A percentile compares a stretch with the other conserved stretches of the same genome.
Evolutionary conservation across 768 basidiomycete species (phyloP).

Genomic region (Gyrodon lividus): DNA sequence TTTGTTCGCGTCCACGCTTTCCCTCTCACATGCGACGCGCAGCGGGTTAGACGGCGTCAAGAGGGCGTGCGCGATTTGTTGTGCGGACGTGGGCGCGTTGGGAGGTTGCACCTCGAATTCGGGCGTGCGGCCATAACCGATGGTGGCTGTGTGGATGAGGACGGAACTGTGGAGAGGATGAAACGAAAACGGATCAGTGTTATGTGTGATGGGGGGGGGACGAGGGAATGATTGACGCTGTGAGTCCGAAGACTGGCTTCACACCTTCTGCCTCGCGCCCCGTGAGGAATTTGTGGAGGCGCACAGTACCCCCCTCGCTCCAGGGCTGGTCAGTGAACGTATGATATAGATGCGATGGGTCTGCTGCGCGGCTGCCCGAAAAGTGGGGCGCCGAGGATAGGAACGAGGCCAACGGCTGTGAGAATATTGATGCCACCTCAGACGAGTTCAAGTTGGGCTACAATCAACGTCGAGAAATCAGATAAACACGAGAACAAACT

Average conservation of each 20-base stretch:
- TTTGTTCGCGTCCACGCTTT: conserved; percentile 24
- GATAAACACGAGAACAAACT: neutral
- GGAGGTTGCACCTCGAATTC: conserved; percentile 46
- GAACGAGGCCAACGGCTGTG: conserved; percentile 78
- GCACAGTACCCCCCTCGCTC: conserved; percentile 37
- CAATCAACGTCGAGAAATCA: neutral
- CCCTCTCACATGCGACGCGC: conserved; percentile 25
- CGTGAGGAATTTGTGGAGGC: conserved; percentile 80
- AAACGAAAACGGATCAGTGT: neutral
- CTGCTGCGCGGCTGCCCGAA: conserved; percentile 51
- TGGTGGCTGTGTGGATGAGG: conserved; percentile 46
- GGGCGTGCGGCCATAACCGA: conserved; percentile 48
- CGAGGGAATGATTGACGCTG: conserved; percentile 57
- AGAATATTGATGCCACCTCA: conserved; percentile 82
- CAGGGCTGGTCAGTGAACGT: conserved; percentile 55
- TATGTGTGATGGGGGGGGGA: neutral
- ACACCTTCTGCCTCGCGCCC: conserved; percentile 82
- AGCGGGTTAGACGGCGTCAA: conserved; percentile 25
- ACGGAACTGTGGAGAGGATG: conserved; percentile 39
- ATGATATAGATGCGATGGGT: conserved; percentile 55
- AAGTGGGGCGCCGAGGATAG: conserved; percentile 61
- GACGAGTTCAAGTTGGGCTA: conserved; percentile 78
- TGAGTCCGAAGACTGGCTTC: conserved; percentile 87
- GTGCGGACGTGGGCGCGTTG: conserved; percentile 38
- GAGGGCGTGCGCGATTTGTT: conserved; percentile 46